phyloP scores from a whole-genome alignment of 495 filamentous ascomycete species.

The Aspergillus sclerotioniger region DNA sequence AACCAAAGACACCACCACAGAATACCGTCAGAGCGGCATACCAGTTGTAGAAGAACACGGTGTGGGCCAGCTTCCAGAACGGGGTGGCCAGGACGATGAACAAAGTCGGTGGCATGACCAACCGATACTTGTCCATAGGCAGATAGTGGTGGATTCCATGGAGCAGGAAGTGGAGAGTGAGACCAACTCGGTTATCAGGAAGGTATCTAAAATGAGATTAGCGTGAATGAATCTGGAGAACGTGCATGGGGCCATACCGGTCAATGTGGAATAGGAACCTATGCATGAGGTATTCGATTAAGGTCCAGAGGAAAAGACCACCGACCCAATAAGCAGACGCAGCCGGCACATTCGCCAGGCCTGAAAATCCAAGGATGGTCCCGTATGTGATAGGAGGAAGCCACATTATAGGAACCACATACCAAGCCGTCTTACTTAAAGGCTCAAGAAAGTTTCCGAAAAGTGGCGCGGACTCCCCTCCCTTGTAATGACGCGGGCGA shows the following conservation, averaged over 20 bases:
- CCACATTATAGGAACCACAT: constrained; percentile 82
- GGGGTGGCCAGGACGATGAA: constrained; percentile 82
- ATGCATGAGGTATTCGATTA: constrained; percentile 89
- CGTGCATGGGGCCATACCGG: constrained; percentile 53
- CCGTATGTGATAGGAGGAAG: constrained; percentile 77
- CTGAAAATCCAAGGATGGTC: constrained; percentile 61
- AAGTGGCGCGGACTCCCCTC: constrained; percentile 85
- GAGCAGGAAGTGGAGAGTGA: constrained; percentile 89
- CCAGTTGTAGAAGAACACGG: constrained; percentile 84
- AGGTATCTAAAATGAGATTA: constrained; percentile 58
- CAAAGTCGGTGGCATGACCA: constrained; percentile 95
- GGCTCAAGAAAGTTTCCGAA: constrained; percentile 99
- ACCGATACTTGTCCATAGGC: constrained; percentile 94
- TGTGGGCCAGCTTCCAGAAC: constrained; percentile 91
- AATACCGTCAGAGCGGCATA: constrained; percentile 70
- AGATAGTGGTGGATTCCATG: constrained; percentile 98
- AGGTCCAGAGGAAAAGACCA: constrained; percentile 78
- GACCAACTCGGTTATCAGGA: constrained; percentile 84
- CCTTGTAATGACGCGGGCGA: constrained; percentile 89
- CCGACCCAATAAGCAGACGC: constrained; percentile 56
- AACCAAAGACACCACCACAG: constrained; percentile 92
- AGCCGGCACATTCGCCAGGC: constrained; percentile 44
- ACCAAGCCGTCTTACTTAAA: constrained; percentile 91
- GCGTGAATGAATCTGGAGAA: background rate
- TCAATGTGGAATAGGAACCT: constrained; percentile 94